Evolutionary conservation across 164 flowering plant species (phyloP).

Genomic region (Sedum album): DNA sequence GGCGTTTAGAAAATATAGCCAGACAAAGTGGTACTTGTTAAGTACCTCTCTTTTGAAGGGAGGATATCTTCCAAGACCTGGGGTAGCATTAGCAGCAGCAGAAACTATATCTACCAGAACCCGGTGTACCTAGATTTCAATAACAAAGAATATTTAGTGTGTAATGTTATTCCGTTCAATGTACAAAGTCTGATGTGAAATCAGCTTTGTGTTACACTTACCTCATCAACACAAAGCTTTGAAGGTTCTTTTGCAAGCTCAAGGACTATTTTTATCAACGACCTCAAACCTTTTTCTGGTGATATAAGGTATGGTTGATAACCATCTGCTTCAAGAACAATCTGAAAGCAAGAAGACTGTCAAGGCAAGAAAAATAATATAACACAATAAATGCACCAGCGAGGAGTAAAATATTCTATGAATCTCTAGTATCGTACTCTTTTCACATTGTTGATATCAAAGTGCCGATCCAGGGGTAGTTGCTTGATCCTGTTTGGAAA

Average conservation of each 20-base stretch:
- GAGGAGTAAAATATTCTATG: neutral
- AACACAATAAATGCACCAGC: neutral
- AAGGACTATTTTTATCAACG: constrained; percentile 30
- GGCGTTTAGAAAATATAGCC: neutral
- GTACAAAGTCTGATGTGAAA: neutral
- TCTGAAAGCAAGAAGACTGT: constrained; percentile 27
- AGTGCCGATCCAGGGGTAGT: constrained; percentile 93
- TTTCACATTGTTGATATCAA: constrained; percentile 92
- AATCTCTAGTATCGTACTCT: constrained; percentile 42
- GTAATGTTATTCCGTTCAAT: neutral
- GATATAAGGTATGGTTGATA: constrained; percentile 99
- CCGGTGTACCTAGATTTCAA: constrained; percentile 50
- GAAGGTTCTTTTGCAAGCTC: constrained; percentile 99
- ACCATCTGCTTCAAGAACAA: constrained; percentile 99
- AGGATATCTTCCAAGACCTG: constrained; percentile 98
- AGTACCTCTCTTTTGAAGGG: constrained; percentile 96
- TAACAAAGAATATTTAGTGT: neutral
- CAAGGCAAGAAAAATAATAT: neutral
- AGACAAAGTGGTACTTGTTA: neutral
- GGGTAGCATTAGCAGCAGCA: constrained; percentile 86
- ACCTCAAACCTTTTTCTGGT: constrained; percentile 41
- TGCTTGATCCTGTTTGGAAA: constrained; percentile 97
- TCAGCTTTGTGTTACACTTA: constrained; percentile 14
- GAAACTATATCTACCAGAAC: neutral
- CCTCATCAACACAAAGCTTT: constrained; percentile 70